Conservation (phyloP, 441 rosid genomes). For the Aleurites moluccanus region DNA sequence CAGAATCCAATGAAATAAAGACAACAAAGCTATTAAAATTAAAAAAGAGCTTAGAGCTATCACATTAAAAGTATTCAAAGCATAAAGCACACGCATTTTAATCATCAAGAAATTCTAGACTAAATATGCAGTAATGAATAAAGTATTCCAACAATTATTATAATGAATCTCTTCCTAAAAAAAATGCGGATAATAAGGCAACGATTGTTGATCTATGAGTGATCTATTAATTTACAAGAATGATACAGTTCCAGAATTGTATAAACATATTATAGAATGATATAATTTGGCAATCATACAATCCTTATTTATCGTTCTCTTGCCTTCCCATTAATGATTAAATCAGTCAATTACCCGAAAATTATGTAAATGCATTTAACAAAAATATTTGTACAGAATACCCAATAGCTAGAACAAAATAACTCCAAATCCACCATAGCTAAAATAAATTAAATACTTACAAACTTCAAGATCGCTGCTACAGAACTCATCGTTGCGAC, state of each 20-base stretch:
- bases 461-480: conserved; percentile 99
- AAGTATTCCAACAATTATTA: background rate
- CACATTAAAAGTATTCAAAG: background rate
- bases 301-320: background rate
- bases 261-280: background rate
- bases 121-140: background rate
- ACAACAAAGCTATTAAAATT: background rate
- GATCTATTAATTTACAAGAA: background rate
- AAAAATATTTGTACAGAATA: background rate
- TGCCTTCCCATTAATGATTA: background rate
- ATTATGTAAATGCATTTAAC: background rate
- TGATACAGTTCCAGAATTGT: background rate
- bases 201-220: background rate
- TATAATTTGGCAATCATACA: background rate
- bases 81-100: background rate
- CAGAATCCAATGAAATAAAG: background rate
- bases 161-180: background rate
- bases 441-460: conserved; percentile 39
- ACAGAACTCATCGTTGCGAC: conserved; percentile 87
- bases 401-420: background rate
- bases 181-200: background rate
- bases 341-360: background rate
- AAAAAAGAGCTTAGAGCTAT: conserved; percentile 1
- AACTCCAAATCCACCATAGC: background rate
- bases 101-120: background rate